Conservation (phyloP, 2,329 filamentous ascomycete species). For the Fusarium sp. region DNA sequence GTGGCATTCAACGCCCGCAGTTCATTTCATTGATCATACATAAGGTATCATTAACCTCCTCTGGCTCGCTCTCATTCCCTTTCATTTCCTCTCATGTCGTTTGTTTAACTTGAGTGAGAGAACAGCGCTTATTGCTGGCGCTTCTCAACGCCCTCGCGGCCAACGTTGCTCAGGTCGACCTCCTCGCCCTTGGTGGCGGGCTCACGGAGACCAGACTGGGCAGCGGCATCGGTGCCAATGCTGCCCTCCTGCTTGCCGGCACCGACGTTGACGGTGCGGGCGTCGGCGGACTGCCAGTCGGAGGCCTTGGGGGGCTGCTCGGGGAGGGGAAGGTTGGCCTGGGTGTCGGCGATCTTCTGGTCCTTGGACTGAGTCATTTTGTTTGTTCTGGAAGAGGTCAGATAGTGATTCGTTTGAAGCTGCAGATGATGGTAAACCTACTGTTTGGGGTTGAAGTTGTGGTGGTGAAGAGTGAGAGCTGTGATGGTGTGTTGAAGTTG, state of each 20-base stretch:
- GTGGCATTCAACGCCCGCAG: conserved; percentile 4
- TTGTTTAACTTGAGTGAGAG: conserved; percentile 1
- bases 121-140: conserved; percentile 19
- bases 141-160: conserved; percentile 63
- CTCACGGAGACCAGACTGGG: conserved; percentile 65
- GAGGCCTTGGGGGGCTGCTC: conserved; percentile 80
- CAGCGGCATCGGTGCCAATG: conserved; percentile 61
- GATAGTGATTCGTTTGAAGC: background rate
- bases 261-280: conserved; percentile 75
- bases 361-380: conserved; percentile 65
- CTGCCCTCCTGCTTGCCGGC: conserved; percentile 67
- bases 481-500: conserved; percentile 3
- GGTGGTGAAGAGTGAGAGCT: conserved; percentile 1
- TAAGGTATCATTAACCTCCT: conserved; percentile 26
- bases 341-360: conserved; percentile 73
- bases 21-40: conserved; percentile 25
- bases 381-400: conserved; percentile 5
- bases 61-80: background rate
- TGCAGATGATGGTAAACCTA: background rate
- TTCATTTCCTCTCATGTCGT: background rate
- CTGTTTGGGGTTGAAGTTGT: conserved; percentile 17
- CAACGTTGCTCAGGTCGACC: conserved; percentile 68
- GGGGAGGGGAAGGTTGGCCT: conserved; percentile 81
- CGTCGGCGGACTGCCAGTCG: conserved; percentile 81
- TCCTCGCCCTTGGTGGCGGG: conserved; percentile 67